A percentile compares a stretch with the other conserved stretches of the same genome.
These are phyloP conservation scores for Hanseniaspora jakobsenii DNA, from an alignment of 805 yeast genomes.

Conservation along the genomic window DNA sequence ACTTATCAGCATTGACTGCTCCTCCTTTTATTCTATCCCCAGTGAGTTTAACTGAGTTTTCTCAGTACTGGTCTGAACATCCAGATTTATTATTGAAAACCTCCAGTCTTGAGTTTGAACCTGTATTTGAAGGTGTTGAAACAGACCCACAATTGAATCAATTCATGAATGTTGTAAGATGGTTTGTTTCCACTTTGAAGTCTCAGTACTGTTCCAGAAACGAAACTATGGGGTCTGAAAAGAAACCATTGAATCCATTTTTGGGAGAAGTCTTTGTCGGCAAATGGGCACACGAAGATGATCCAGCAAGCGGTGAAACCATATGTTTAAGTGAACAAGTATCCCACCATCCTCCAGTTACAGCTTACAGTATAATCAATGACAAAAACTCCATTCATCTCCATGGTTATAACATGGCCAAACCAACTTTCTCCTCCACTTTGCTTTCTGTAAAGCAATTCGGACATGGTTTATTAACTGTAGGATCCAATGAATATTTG, in stretches of 20 bases:
- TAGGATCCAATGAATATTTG: conserved; percentile 33
- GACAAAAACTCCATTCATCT: conserved; percentile 54
- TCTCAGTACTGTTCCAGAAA: conserved; percentile 89
- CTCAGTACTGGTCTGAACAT: conserved; percentile 93
- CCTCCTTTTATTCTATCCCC: conserved; percentile 94
- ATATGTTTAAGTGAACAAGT: conserved; percentile 81
- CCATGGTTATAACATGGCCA: conserved; percentile 84
- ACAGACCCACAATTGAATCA: conserved; percentile 38
- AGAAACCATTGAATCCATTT: conserved; percentile 94
- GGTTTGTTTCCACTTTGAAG: conserved; percentile 85
- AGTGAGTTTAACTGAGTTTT: conserved; percentile 76
- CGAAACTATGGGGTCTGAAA: conserved; percentile 88
- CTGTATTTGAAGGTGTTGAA: conserved; percentile 26
- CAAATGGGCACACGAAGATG: conserved; percentile 58
- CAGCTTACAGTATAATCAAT: conserved; percentile 79
- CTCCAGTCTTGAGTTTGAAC: conserved; percentile 18
- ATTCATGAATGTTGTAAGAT: conserved; percentile 60
- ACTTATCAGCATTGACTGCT: conserved; percentile 84
- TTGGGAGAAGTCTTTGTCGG: conserved; percentile 91
- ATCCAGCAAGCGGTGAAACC: conserved; percentile 64
- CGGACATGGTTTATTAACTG: conserved; percentile 72
- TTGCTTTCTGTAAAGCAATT: conserved; percentile 78
- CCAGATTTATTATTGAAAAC: conserved; percentile 60
- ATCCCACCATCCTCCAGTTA: conserved; percentile 93
- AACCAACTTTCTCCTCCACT: conserved; percentile 65